Evolutionary conservation across 2,329 filamentous ascomycete species (phyloP).

Genomic region (Orbilia brochopaga): DNA sequence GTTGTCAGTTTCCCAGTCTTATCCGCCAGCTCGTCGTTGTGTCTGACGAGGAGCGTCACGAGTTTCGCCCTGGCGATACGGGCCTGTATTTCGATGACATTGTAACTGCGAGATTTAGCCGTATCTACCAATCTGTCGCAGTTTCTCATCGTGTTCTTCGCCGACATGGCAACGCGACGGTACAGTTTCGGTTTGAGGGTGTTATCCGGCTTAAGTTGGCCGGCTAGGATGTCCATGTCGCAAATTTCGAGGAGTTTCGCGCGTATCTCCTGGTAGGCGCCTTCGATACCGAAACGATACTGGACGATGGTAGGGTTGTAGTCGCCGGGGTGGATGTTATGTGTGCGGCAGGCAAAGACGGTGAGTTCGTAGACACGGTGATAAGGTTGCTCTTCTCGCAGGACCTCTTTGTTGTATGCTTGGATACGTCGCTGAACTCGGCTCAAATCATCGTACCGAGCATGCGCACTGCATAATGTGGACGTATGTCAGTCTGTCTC

Average conservation of each 20-base stretch:
- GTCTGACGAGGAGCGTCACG: neutral
- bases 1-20: slow-evolving; percentile 24
- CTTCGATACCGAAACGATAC: slow-evolving; percentile 41
- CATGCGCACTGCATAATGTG: too few relatives aligned
- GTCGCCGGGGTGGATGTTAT: slow-evolving; percentile 9
- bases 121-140: slow-evolving; percentile 9
- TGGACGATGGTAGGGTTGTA: slow-evolving; percentile 36
- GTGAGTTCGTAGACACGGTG: slow-evolving; percentile 43
- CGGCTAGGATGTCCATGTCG: slow-evolving; percentile 32
- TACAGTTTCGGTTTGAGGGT: slow-evolving; percentile 1
- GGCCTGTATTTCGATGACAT: slow-evolving; percentile 21
- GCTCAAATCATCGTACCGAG: too few relatives aligned
- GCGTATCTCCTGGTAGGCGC: slow-evolving; percentile 34
- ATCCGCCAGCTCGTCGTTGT: slow-evolving; percentile 15
- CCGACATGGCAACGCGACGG: neutral
- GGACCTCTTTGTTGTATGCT: slow-evolving; percentile 14
- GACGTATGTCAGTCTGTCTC: neutral
- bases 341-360: slow-evolving; percentile 9
- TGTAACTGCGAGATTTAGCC: slow-evolving; percentile 17
- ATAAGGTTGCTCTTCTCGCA: slow-evolving; percentile 35
- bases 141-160: neutral
- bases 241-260: slow-evolving; percentile 1
- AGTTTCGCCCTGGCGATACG: slow-evolving; percentile 26
- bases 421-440: neutral
- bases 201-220: neutral